A percentile compares a stretch with the other conserved stretches of the same genome.
Conservation (phyloP, 192 early-diverging fungal genomes). For the Backusella tuberculispora region DNA sequence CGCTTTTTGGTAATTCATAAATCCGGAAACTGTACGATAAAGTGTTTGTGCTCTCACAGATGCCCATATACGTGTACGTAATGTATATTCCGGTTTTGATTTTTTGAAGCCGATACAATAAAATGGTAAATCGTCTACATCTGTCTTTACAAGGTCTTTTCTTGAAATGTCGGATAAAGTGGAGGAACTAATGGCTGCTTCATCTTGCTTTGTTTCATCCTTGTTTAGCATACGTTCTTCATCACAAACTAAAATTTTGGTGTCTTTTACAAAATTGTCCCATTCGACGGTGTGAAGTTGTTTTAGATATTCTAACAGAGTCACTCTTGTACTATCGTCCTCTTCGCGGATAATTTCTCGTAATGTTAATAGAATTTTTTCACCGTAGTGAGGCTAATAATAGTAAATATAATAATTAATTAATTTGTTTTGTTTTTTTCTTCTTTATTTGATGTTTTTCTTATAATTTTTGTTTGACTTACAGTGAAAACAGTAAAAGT, state of each 20-base stretch:
- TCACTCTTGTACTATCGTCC: conserved; percentile 79
- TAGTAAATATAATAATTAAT: not conserved
- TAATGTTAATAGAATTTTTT: conserved; percentile 82
- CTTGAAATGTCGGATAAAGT: conserved; percentile 31
- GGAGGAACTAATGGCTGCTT: conserved; percentile 26
- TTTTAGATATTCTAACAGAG: conserved; percentile 81
- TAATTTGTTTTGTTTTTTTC: not conserved
- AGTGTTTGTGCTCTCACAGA: conserved; percentile 85
- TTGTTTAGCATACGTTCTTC: conserved; percentile 40
- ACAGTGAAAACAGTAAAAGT: conserved; percentile 80
- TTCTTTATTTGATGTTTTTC: not conserved
- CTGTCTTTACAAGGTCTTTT: conserved; percentile 65
- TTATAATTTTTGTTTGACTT: conserved; percentile 12
- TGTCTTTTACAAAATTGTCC: conserved; percentile 91
- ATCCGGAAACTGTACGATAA: conserved; percentile 85
- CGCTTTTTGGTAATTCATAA: conserved; percentile 88
- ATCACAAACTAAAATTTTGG: conserved; percentile 78
- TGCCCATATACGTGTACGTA: conserved; percentile 89
- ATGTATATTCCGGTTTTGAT: conserved; percentile 77
- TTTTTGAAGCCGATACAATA: conserved; percentile 84
- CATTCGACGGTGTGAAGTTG: conserved; percentile 80
- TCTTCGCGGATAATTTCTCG: conserved; percentile 85
- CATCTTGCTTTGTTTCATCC: not conserved
- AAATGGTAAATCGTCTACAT: conserved; percentile 80
- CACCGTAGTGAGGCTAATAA: conserved; percentile 74